A percentile compares a stretch with the other conserved stretches of the same genome.
Conservation (phyloP, 129 eudicot species). For the Lactuca saligna region DNA sequence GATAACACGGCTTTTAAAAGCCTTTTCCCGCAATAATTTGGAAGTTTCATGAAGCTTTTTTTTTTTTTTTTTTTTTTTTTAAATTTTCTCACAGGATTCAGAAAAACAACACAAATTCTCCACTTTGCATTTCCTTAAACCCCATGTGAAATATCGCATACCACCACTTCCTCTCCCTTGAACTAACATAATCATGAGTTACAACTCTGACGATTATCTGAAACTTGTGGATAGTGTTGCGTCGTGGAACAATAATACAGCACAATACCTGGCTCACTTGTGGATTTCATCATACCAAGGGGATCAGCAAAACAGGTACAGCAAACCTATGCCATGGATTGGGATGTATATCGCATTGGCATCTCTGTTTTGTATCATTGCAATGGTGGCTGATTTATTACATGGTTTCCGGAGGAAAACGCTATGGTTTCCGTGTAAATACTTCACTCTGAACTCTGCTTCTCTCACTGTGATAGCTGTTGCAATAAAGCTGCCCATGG, state of each 20-base stretch:
- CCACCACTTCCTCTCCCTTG: too few species aligned
- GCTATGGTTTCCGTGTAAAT: constrained; percentile 40
- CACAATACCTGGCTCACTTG: not conserved
- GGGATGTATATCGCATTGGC: constrained; percentile 20
- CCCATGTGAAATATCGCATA: too few species aligned
- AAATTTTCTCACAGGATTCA: too few species aligned
- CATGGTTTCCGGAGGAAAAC: constrained; percentile 1
- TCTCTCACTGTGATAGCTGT: constrained; percentile 25
- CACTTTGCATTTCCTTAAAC: too few species aligned
- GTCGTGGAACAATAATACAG: not conserved
- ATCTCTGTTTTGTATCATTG: constrained; percentile 4
- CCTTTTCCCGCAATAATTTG: too few species aligned
- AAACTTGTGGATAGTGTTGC: too few species aligned
- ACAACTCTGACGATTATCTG: too few species aligned
- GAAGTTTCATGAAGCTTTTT: too few species aligned
- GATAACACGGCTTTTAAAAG: too few species aligned
- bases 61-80: too few species aligned
- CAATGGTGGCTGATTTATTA: constrained; percentile 17
- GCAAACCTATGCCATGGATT: constrained; percentile 15
- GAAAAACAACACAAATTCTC: too few species aligned
- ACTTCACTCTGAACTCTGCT: constrained; percentile 29
- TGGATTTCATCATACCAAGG: not conserved
- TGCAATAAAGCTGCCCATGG: constrained; percentile 31
- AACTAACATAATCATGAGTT: too few species aligned
- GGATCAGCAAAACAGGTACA: not conserved